These are phyloP conservation scores for Chlamydomonas asymmetrica DNA, from an alignment of 139 green algal genomes.

Conservation along the genomic window DNA sequence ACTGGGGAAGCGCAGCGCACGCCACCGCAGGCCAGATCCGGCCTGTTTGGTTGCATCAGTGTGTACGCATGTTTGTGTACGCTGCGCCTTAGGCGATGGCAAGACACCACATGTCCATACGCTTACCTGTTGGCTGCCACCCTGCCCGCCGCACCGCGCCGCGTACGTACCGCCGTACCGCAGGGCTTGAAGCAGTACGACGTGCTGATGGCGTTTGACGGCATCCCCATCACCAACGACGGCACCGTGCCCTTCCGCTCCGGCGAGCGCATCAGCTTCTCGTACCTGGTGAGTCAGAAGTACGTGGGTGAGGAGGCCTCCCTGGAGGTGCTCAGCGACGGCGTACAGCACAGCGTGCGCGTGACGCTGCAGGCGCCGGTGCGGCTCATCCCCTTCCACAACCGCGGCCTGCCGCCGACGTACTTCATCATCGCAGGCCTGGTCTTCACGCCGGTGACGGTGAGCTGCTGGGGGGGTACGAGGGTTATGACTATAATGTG, in stretches of 20 bases:
- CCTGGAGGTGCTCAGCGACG: slow-evolving; percentile 33
- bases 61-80: too few relatives aligned
- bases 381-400: slow-evolving; percentile 77
- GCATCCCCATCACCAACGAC: slow-evolving; percentile 77
- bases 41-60: too few relatives aligned
- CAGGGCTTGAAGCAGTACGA: slow-evolving; percentile 53
- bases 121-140: too few relatives aligned
- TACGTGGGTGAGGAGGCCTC: slow-evolving; percentile 41
- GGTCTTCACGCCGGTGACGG: slow-evolving; percentile 71
- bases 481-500: too few relatives aligned
- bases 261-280: slow-evolving; percentile 92
- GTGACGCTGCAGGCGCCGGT: slow-evolving; percentile 33
- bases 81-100: too few relatives aligned
- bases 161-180: slow-evolving; percentile 2
- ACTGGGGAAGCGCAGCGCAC: too few relatives aligned
- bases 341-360: slow-evolving; percentile 9
- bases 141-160: too few relatives aligned
- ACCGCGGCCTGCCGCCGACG: slow-evolving; percentile 60
- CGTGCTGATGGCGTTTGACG: slow-evolving; percentile 88
- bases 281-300: slow-evolving; percentile 83
- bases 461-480: too few relatives aligned
- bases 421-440: slow-evolving; percentile 90
- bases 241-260: slow-evolving; percentile 93
- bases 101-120: too few relatives aligned
- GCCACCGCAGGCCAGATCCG: too few relatives aligned